A percentile compares a stretch with the other conserved stretches of the same genome.
phyloP scores from a whole-genome alignment of 1,284 basidiomycete genomes.

The Exobasidium cylindrosporum region DNA sequence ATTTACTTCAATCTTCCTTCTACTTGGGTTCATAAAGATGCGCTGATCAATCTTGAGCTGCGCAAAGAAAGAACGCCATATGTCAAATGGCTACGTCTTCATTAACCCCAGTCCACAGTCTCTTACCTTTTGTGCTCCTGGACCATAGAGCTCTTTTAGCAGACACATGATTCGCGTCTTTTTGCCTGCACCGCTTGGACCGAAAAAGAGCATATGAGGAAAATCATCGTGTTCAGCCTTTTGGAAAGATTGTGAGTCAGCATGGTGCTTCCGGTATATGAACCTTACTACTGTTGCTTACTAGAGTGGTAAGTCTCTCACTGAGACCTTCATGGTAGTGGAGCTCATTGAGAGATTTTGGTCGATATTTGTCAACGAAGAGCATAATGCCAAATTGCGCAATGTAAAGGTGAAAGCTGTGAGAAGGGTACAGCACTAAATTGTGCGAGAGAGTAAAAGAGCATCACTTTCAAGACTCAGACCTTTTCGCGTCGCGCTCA shows the following conservation, averaged over 20 bases:
- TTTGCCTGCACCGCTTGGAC: conserved; percentile 93
- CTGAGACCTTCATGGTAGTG: conserved; percentile 85
- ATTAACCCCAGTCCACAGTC: too few relatives aligned
- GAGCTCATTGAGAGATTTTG: conserved; percentile 76
- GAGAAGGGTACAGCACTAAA: too few relatives aligned
- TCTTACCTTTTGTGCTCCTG: conserved; percentile 82
- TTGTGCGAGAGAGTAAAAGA: too few relatives aligned
- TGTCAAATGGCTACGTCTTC: too few relatives aligned
- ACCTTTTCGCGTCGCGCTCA: not conserved
- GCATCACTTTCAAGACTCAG: too few relatives aligned
- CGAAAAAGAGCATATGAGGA: conserved; percentile 96
- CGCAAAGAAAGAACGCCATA: too few relatives aligned
- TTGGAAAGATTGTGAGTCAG: conserved; percentile 11
- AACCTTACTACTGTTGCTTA: too few relatives aligned
- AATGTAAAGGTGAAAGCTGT: too few relatives aligned
- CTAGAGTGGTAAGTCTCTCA: conserved; percentile 74
- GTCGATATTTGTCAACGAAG: conserved; percentile 69
- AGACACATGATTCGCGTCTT: conserved; percentile 86
- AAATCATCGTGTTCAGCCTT: conserved; percentile 66
- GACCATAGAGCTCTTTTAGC: conserved; percentile 82
- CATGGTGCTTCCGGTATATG: too few relatives aligned
- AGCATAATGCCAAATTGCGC: conserved; percentile 41
- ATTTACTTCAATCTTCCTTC: conserved; percentile 92
- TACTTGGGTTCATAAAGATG: conserved; percentile 89
- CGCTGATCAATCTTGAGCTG: conserved; percentile 98